These are phyloP conservation scores for Microsporum canis DNA, from an alignment of 2,329 filamentous ascomycete genomes.

Conservation along the genomic window DNA sequence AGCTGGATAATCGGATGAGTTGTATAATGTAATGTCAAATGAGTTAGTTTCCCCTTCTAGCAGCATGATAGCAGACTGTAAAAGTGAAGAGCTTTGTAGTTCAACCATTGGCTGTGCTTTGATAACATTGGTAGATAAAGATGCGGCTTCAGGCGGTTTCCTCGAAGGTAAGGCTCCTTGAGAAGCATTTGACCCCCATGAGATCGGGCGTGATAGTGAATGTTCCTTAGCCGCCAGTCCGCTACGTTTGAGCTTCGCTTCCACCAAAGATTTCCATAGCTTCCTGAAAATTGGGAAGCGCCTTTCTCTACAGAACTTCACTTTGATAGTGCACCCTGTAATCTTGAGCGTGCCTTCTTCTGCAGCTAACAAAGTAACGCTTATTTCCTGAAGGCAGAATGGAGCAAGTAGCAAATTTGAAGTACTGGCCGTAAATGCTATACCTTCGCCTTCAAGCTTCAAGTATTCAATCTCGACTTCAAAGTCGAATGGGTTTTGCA, in stretches of 20 bases:
- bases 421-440: constrained; percentile 55
- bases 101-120: constrained; percentile 64
- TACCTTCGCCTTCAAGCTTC: constrained; percentile 60
- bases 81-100: constrained; percentile 63
- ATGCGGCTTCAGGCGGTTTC: constrained; percentile 26
- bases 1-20: constrained; percentile 62
- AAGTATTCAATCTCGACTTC: constrained; percentile 82
- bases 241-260: constrained; percentile 64
- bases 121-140: constrained; percentile 58
- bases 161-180: constrained; percentile 25
- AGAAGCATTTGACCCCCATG: constrained; percentile 34
- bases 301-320: constrained; percentile 70
- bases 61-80: constrained; percentile 81
- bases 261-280: constrained; percentile 59
- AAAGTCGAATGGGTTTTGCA: constrained; percentile 92
- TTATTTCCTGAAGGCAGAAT: constrained; percentile 69
- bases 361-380: constrained; percentile 57
- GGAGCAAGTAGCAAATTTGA: constrained; percentile 63
- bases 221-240: constrained; percentile 51
- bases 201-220: constrained; percentile 35
- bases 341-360: constrained; percentile 58
- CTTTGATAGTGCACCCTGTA: constrained; percentile 65
- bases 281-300: constrained; percentile 73
- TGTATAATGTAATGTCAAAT: constrained; percentile 71
- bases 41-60: constrained; percentile 73